Evolutionary conservation across 495 filamentous ascomycete species (phyloP).

Genomic region (Glarea lozoyensis): DNA sequence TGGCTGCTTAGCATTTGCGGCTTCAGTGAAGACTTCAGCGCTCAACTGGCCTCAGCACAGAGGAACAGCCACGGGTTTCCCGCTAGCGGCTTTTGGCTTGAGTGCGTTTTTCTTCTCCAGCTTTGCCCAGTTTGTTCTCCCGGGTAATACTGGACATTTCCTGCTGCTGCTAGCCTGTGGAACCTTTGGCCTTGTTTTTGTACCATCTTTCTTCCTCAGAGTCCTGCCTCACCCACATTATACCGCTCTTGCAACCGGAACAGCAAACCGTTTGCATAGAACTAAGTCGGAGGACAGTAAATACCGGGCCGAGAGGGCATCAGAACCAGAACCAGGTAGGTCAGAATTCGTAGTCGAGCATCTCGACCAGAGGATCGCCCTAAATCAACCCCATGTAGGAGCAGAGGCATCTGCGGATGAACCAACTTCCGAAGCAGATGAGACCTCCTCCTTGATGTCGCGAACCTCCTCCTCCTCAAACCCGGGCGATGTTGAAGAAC

Average conservation of each 20-base stretch:
- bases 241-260: slow-evolving; percentile 46
- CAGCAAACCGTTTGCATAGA: slow-evolving; percentile 45
- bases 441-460: slow-evolving; percentile 72
- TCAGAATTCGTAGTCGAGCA: slow-evolving; percentile 27
- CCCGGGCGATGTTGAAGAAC: slow-evolving; percentile 23
- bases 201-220: slow-evolving; percentile 72
- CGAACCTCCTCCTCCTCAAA: slow-evolving; percentile 48
- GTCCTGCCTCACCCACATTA: slow-evolving; percentile 63
- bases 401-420: slow-evolving; percentile 18
- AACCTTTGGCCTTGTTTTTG: slow-evolving; percentile 65
- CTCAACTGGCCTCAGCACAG: slow-evolving; percentile 88
- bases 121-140: slow-evolving; percentile 68
- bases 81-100: slow-evolving; percentile 83
- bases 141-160: slow-evolving; percentile 72
- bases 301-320: slow-evolving; percentile 28
- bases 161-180: slow-evolving; percentile 71
- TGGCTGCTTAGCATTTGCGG: slow-evolving; percentile 78
- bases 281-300: slow-evolving; percentile 50
- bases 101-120: slow-evolving; percentile 94
- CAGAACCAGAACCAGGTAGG: slow-evolving; percentile 59
- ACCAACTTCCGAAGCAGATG: slow-evolving; percentile 43
- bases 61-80: slow-evolving; percentile 90
- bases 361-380: slow-evolving; percentile 6
- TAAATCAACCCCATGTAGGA: slow-evolving; percentile 18
- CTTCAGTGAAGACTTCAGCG: slow-evolving; percentile 78